Evolutionary conservation across 176 grass and related monocot species (phyloP).

Genomic region (Rhipidocladum racemiflorum): DNA sequence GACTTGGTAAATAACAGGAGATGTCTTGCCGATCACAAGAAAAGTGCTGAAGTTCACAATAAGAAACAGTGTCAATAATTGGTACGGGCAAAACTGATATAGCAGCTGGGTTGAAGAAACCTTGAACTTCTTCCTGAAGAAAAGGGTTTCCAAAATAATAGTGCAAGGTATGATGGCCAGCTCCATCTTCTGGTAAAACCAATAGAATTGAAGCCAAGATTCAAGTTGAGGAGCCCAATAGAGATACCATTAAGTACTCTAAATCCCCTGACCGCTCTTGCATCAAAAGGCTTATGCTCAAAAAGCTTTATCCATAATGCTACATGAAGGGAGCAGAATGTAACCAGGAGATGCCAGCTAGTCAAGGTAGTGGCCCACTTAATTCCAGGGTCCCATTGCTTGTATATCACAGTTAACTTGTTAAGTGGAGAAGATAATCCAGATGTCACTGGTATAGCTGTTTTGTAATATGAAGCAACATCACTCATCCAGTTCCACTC

Average conservation of each 20-base stretch:
- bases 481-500: no score
- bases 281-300: conserved; percentile 95
- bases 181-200: conserved; percentile 99
- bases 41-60: conserved; percentile 89
- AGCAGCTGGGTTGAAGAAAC: conserved; percentile 95
- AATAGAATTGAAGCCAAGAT: conserved; percentile 98
- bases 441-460: no score
- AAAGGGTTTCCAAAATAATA: conserved; percentile 96
- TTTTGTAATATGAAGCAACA: no score
- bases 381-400: no score
- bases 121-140: conserved; percentile 98
- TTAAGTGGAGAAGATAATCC: no score
- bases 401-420: no score
- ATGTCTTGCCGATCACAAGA: conserved; percentile 88
- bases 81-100: conserved; percentile 96
- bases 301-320: conserved; percentile 93
- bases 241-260: conserved; percentile 97
- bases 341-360: conserved; percentile 99
- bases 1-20: conserved; percentile 89
- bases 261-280: conserved; percentile 95
- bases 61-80: conserved; percentile 83
- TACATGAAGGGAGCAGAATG: conserved; percentile 95
- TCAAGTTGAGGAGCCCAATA: conserved; percentile 96
- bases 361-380: conserved; percentile 99
- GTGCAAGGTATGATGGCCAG: conserved; percentile 97